phyloP scores from a whole-genome alignment of 1,139 yeast species.

The Candida tropicalis region DNA sequence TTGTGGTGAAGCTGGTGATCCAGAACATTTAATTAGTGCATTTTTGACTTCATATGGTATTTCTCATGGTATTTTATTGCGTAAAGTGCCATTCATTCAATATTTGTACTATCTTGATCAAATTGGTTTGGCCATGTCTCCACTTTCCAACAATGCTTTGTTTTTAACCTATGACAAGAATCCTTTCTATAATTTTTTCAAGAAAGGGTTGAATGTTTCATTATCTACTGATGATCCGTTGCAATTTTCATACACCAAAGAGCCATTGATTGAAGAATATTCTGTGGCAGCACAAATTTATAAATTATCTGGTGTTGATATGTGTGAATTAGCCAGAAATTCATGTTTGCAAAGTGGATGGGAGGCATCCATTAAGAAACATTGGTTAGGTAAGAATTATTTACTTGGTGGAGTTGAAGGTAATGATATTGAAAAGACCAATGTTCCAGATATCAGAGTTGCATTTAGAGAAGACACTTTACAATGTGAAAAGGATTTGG shows the following conservation, averaged over 20 bases:
- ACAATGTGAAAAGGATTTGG: constrained; percentile 71
- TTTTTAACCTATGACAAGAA: constrained; percentile 93
- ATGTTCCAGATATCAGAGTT: constrained; percentile 87
- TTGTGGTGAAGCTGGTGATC: constrained; percentile 99
- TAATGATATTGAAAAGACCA: constrained; percentile 89
- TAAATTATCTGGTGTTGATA: constrained; percentile 89
- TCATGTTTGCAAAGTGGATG: constrained; percentile 93
- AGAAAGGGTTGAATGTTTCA: constrained; percentile 90
- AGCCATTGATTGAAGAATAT: constrained; percentile 96
- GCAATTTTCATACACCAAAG: constrained; percentile 94
- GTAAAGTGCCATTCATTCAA: constrained; percentile 94
- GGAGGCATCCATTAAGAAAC: constrained; percentile 80
- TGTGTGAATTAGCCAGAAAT: constrained; percentile 89
- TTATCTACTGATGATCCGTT: constrained; percentile 74
- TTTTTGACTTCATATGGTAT: constrained; percentile 89
- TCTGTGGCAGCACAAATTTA: constrained; percentile 98
- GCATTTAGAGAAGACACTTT: constrained; percentile 82
- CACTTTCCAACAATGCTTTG: constrained; percentile 92
- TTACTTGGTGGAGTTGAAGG: constrained; percentile 68
- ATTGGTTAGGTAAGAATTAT: constrained; percentile 87
- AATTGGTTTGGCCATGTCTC: constrained; percentile 98
- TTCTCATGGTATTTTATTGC: constrained; percentile 89
- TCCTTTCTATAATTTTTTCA: constrained; percentile 88
- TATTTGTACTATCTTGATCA: constrained; percentile 92
- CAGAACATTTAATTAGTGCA: constrained; percentile 92